phyloP scores from a whole-genome alignment of 1,284 basidiomycete genomes.

The Melampsora americana region DNA sequence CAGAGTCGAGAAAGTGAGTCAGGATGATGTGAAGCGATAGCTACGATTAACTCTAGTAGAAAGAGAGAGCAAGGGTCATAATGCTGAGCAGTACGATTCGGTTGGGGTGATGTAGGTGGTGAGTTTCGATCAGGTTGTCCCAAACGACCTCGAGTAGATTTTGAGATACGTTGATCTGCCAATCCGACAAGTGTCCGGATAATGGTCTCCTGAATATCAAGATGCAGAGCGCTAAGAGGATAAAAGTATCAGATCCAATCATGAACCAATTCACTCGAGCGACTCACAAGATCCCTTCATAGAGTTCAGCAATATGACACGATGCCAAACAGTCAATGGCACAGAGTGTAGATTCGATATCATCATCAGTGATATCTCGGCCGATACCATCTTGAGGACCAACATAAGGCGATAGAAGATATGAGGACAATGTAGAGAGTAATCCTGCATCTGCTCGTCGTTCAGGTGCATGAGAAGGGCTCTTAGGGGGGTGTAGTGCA shows the following conservation, averaged over 20 bases:
- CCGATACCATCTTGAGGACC: slow-evolving; percentile 47
- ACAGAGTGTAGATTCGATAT: slow-evolving; percentile 88
- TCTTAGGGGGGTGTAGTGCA: slow-evolving; percentile 72
- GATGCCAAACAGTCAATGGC: slow-evolving; percentile 93
- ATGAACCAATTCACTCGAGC: neutral
- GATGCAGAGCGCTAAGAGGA: slow-evolving; percentile 36
- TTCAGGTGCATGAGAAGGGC: slow-evolving; percentile 61
- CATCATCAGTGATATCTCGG: slow-evolving; percentile 66
- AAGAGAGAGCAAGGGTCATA: slow-evolving; percentile 95
- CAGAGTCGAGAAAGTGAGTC: slow-evolving; percentile 56
- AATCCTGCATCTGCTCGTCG: slow-evolving; percentile 79
- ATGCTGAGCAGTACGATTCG: slow-evolving; percentile 60
- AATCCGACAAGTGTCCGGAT: slow-evolving; percentile 17
- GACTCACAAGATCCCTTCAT: slow-evolving; percentile 81
- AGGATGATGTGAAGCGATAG: slow-evolving; percentile 66
- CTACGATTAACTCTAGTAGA: slow-evolving; percentile 88
- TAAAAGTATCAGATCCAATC: neutral
- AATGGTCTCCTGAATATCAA: slow-evolving; percentile 38
- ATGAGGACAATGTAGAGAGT: slow-evolving; percentile 89
- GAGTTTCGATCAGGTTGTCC: slow-evolving; percentile 1
- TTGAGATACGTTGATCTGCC: slow-evolving; percentile 14
- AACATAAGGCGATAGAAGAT: slow-evolving; percentile 92
- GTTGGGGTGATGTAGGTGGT: slow-evolving; percentile 39
- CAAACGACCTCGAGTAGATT: slow-evolving; percentile 67
- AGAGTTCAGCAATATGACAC: slow-evolving; percentile 89